phyloP scores from a whole-genome alignment of 495 filamentous ascomycete genomes.

The Neurospora sp. region DNA sequence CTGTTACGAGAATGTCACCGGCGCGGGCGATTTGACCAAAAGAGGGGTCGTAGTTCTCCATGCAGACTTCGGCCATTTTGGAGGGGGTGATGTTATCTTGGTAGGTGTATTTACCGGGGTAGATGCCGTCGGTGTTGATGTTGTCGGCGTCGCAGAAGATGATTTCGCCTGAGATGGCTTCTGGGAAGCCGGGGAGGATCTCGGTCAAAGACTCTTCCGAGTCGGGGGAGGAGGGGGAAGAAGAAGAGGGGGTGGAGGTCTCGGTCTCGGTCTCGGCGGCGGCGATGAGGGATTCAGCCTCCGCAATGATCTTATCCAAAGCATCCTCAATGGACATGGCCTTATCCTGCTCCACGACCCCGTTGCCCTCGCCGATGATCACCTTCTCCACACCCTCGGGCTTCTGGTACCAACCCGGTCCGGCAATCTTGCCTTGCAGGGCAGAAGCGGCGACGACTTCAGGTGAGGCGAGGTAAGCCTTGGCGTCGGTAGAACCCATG shows the following conservation, averaged over 20 bases:
- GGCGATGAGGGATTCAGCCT: constrained; percentile 55
- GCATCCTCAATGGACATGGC: constrained; percentile 55
- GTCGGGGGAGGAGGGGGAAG: constrained; percentile 3
- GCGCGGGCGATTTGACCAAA: constrained; percentile 51
- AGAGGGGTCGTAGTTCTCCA: constrained; percentile 78
- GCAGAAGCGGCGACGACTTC: constrained; percentile 90
- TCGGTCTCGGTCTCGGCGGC: constrained; percentile 21
- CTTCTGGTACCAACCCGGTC: constrained; percentile 71
- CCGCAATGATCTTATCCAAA: constrained; percentile 55
- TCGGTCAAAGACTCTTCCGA: constrained; percentile 38
- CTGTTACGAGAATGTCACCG: constrained; percentile 73
- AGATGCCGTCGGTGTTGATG: constrained; percentile 74
- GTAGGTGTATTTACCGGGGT: constrained; percentile 75
- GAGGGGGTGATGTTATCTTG: constrained; percentile 68
- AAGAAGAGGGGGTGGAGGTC: constrained; percentile 3
- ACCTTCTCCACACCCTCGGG: constrained; percentile 59
- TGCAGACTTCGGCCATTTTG: constrained; percentile 80
- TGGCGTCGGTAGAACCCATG: constrained; percentile 75
- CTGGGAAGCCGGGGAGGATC: constrained; percentile 62
- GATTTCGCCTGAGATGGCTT: constrained; percentile 55
- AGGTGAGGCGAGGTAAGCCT: constrained; percentile 82
- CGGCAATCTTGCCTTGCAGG: constrained; percentile 62
- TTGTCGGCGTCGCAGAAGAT: constrained; percentile 64
- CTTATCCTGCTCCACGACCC: constrained; percentile 48
- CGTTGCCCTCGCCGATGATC: constrained; percentile 60